Conservation (phyloP, 768 basidiomycete genomes). For the Kwoniella newhampshirensis region DNA sequence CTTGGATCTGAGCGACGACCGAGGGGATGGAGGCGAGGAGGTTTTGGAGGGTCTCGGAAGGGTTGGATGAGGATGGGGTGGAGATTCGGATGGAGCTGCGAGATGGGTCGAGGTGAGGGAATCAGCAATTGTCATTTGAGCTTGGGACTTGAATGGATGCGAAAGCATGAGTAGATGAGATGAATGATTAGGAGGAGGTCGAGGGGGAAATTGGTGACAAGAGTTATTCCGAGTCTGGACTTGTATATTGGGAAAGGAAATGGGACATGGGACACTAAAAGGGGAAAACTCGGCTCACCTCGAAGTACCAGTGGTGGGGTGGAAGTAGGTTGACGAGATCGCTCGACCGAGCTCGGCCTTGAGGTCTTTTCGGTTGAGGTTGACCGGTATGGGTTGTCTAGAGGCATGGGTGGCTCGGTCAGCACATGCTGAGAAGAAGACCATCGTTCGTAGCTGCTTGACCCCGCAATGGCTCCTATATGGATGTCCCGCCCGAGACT, state of each 20-base stretch:
- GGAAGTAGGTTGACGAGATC: constrained; percentile 91
- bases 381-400: constrained; percentile 96
- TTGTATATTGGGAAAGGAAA: neutral
- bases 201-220: no score
- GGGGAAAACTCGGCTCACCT: constrained; percentile 60
- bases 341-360: constrained; percentile 90
- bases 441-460: no score
- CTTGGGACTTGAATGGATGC: no score
- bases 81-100: constrained; percentile 80
- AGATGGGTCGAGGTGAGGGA: no score
- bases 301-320: constrained; percentile 90
- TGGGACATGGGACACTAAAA: constrained; percentile 32
- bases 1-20: constrained; percentile 68
- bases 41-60: constrained; percentile 74
- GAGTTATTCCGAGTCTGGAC: neutral
- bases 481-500: no score
- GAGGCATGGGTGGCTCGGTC: neutral
- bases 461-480: no score
- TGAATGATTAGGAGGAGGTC: no score
- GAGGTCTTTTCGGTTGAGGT: constrained; percentile 78
- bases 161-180: no score
- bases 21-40: constrained; percentile 74
- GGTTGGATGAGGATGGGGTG: constrained; percentile 64
- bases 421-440: no score
- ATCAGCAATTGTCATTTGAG: no score